Evolutionary conservation across 2,329 filamentous ascomycete genomes (phyloP).

Genomic region (Alternaria burnsii): DNA sequence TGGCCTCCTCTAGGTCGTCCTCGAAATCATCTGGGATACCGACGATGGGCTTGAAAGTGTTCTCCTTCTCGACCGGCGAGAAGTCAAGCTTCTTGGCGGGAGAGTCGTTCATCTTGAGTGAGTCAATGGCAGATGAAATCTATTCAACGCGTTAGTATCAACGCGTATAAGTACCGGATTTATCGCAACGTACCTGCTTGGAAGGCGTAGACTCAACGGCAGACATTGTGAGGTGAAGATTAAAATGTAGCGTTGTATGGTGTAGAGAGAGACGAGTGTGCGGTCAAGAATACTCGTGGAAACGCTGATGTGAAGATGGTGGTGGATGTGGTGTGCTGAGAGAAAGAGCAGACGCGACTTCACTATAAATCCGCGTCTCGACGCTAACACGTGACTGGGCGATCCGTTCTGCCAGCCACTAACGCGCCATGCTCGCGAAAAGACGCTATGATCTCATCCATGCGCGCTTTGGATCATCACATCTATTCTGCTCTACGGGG

Average conservation of each 20-base stretch:
- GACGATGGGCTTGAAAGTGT: slow-evolving; percentile 68
- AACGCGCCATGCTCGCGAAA: slow-evolving; percentile 27
- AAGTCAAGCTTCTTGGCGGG: slow-evolving; percentile 92
- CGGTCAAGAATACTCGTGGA: slow-evolving; percentile 28
- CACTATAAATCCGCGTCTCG: slow-evolving; percentile 34
- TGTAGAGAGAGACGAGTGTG: slow-evolving; percentile 22
- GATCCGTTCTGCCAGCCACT: slow-evolving; percentile 18
- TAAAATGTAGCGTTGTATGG: slow-evolving; percentile 15
- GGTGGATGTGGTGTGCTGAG: slow-evolving; percentile 34
- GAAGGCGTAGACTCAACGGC: slow-evolving; percentile 74
- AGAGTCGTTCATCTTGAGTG: slow-evolving; percentile 87
- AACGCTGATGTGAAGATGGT: slow-evolving; percentile 26
- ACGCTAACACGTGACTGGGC: slow-evolving; percentile 35
- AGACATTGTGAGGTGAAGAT: slow-evolving; percentile 68
- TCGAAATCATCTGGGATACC: slow-evolving; percentile 58
- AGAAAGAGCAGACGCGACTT: slow-evolving; percentile 26
- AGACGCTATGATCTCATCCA: slow-evolving; percentile 43
- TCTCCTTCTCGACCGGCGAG: slow-evolving; percentile 78
- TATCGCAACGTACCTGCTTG: slow-evolving; percentile 67
- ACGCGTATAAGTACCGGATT: slow-evolving; percentile 32
- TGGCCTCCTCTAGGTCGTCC: slow-evolving; percentile 53
- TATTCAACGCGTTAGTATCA: slow-evolving; percentile 58
- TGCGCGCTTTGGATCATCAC: slow-evolving; percentile 16
- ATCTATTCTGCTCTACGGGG: slow-evolving; percentile 1
- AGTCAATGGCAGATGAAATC: slow-evolving; percentile 87